These are phyloP conservation scores for Silene conica DNA, from an alignment of 148 eudicot genomes.

Conservation along the genomic window DNA sequence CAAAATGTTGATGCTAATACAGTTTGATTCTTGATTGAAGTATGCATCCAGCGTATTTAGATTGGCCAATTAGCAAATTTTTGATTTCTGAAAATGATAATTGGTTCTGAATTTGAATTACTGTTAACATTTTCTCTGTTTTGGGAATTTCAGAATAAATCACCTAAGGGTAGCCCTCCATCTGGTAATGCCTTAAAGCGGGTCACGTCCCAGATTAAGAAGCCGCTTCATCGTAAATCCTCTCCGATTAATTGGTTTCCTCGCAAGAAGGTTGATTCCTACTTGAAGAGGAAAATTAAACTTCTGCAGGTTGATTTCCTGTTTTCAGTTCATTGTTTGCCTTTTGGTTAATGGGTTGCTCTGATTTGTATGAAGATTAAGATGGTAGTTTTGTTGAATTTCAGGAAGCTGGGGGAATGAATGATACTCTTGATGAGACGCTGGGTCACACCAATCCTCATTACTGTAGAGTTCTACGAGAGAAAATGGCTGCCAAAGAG, in stretches of 20 bases:
- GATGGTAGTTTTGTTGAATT: neutral
- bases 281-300: constrained; percentile 71
- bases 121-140: neutral
- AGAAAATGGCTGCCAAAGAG: constrained; percentile 78
- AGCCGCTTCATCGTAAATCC: constrained; percentile 62
- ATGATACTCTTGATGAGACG: constrained; percentile 81
- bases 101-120: too few species aligned
- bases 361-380: neutral
- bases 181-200: constrained; percentile 46
- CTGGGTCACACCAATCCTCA: constrained; percentile 88
- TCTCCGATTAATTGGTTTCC: constrained; percentile 95
- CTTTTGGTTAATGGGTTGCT: neutral
- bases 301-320: constrained; percentile 50
- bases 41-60: too few species aligned
- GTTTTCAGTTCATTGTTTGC: neutral
- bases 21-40: neutral
- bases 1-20: neutral
- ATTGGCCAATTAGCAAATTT: too few species aligned
- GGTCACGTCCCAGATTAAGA: constrained; percentile 63
- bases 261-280: constrained; percentile 77
- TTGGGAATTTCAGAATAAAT: constrained; percentile 41
- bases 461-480: constrained; percentile 70
- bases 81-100: too few species aligned
- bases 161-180: constrained; percentile 52
- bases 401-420: constrained; percentile 94